A percentile compares a stretch with the other conserved stretches of the same genome.
Conservation (phyloP, 805 yeast species). For the Ogataea parapolymorpha region DNA sequence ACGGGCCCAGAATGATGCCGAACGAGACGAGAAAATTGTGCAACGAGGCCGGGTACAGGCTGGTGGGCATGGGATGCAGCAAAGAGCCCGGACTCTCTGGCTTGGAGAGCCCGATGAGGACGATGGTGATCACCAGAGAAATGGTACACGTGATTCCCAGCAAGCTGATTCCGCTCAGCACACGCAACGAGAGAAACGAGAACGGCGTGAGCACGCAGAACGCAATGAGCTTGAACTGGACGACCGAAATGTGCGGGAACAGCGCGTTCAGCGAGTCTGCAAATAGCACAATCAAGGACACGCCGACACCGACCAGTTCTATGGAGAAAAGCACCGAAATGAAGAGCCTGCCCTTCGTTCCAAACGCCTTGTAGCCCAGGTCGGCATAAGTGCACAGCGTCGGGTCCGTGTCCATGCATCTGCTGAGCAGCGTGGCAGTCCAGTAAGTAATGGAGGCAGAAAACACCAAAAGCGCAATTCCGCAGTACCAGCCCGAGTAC, state of each 20-base stretch:
- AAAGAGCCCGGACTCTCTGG: constrained; percentile 52
- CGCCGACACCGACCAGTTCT: constrained; percentile 79
- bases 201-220: constrained; percentile 76
- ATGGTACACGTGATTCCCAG: constrained; percentile 56
- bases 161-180: constrained; percentile 51
- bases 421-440: constrained; percentile 71
- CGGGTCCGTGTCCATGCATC: constrained; percentile 75
- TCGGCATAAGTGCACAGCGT: constrained; percentile 86
- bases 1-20: constrained; percentile 72
- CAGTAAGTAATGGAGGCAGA: constrained; percentile 71
- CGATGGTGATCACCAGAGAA: constrained; percentile 43
- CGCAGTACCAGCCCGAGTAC: constrained; percentile 65
- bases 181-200: constrained; percentile 57
- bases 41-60: constrained; percentile 38
- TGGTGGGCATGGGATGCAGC: constrained; percentile 42
- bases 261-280: constrained; percentile 81
- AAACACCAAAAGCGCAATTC: constrained; percentile 51
- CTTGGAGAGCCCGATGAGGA: constrained; percentile 45
- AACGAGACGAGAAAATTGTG: constrained; percentile 46
- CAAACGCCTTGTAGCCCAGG: constrained; percentile 82
- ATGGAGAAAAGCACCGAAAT: constrained; percentile 72
- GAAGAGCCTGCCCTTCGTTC: constrained; percentile 66
- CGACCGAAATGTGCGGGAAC: constrained; percentile 49
- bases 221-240: constrained; percentile 62
- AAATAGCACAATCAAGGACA: constrained; percentile 74